A percentile compares a stretch with the other conserved stretches of the same genome.
phyloP scores from a whole-genome alignment of 2,329 filamentous ascomycete species.

The Fusarium sororula region DNA sequence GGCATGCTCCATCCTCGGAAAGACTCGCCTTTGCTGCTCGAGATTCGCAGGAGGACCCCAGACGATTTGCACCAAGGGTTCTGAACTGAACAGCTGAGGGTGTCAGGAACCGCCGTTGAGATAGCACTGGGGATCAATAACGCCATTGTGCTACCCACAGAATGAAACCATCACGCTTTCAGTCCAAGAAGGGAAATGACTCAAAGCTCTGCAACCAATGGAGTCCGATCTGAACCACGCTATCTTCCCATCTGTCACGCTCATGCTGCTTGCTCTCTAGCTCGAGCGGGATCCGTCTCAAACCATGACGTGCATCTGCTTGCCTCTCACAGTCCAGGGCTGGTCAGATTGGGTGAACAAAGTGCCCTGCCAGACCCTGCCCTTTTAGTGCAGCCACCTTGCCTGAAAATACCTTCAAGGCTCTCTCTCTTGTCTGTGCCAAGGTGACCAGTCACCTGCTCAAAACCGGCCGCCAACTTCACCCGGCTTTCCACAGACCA shows the following conservation, averaged over 20 bases:
- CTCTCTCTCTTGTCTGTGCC: constrained; percentile 15
- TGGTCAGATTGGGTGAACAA: background rate
- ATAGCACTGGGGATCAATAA: constrained; percentile 35
- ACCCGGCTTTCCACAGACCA: background rate
- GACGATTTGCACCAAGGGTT: constrained; percentile 6
- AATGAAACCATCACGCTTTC: constrained; percentile 9
- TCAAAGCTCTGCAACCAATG: background rate
- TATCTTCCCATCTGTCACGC: constrained; percentile 36
- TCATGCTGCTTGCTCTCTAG: constrained; percentile 37
- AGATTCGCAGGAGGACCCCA: background rate
- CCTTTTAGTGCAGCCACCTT: constrained; percentile 28
- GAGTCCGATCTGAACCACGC: constrained; percentile 17
- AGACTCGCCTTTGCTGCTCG: constrained; percentile 1
- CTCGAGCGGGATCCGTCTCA: constrained; percentile 35
- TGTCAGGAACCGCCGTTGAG: constrained; percentile 28
- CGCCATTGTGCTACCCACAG: constrained; percentile 32
- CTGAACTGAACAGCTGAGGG: background rate
- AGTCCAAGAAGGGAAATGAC: background rate
- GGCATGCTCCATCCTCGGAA: constrained; percentile 2
- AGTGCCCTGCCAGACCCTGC: constrained; percentile 17
- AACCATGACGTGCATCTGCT: constrained; percentile 44
- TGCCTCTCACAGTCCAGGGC: constrained; percentile 25
- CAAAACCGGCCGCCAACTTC: constrained; percentile 12
- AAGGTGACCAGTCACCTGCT: constrained; percentile 38
- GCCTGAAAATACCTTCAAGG: constrained; percentile 30